Conservation (phyloP, 306 rosid species). For the Ammopiptanthus mongolicus region DNA sequence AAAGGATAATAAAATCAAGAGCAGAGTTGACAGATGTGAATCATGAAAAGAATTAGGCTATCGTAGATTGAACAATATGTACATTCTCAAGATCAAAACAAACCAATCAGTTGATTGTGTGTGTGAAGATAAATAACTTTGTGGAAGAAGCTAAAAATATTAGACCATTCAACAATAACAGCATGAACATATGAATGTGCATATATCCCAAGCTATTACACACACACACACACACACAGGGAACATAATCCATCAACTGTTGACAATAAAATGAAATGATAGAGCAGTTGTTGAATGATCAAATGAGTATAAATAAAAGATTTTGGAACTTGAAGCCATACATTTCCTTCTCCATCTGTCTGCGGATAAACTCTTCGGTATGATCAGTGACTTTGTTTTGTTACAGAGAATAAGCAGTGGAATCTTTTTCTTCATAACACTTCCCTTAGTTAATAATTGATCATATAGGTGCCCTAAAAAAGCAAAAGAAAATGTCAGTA, state of each 20-base stretch:
- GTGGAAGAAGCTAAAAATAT: not conserved
- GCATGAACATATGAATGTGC: not conserved
- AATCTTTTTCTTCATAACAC: constrained; percentile 86
- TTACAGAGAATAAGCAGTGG: constrained; percentile 87
- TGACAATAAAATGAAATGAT: not conserved
- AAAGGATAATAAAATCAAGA: constrained; percentile 14
- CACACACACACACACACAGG: not conserved
- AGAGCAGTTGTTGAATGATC: not conserved
- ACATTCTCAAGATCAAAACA: constrained; percentile 3
- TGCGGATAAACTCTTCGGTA: constrained; percentile 82
- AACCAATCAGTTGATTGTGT: constrained; percentile 1
- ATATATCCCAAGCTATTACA: not conserved
- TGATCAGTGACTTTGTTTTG: constrained; percentile 92
- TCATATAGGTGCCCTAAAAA: constrained; percentile 79
- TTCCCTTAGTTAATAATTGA: constrained; percentile 76
- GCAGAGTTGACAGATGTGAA: not conserved
- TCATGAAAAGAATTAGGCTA: not conserved
- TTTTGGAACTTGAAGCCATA: constrained; percentile 37
- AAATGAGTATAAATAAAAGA: not conserved
- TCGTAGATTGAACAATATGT: not conserved
- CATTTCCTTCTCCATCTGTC: constrained; percentile 93
- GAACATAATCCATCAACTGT: not conserved
- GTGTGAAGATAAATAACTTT: not conserved
- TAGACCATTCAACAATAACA: not conserved
- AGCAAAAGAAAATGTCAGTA: constrained; percentile 8